A percentile compares a stretch with the other conserved stretches of the same genome.
phyloP scores from a whole-genome alignment of 2,329 filamentous ascomycete genomes.

The Arthrobotrys iridis region DNA sequence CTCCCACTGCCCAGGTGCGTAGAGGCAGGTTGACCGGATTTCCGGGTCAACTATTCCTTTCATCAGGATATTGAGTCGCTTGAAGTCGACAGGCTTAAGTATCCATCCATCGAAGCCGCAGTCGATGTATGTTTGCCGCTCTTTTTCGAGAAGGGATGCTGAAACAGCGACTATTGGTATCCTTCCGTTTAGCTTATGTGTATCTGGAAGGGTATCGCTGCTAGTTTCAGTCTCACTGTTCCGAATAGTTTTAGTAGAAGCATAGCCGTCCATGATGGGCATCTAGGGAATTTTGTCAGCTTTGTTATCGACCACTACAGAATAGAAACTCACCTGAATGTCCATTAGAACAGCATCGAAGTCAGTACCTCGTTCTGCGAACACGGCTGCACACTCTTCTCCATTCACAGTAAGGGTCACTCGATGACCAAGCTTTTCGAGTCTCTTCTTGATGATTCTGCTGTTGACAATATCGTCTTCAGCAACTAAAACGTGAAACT shows the following conservation, averaged over 20 bases:
- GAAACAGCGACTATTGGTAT: conserved; percentile 88
- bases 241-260: conserved; percentile 83
- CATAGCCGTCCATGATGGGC: conserved; percentile 87
- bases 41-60: conserved; percentile 73
- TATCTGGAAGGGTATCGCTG: conserved; percentile 66
- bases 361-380: conserved; percentile 69
- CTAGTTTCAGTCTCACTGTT: conserved; percentile 70
- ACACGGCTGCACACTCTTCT: conserved; percentile 80
- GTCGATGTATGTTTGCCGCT: conserved; percentile 75
- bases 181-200: conserved; percentile 70
- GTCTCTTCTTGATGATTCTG: conserved; percentile 79
- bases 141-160: conserved; percentile 78
- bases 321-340: conserved; percentile 76
- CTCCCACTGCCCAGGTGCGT: conserved; percentile 79
- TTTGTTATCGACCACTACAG: conserved; percentile 14
- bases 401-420: conserved; percentile 81
- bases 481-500: conserved; percentile 77
- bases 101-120: conserved; percentile 92
- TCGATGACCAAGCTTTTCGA: conserved; percentile 78
- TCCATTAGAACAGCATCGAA: conserved; percentile 91
- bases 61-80: conserved; percentile 75
- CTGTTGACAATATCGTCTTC: conserved; percentile 91
- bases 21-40: conserved; percentile 71
- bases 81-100: conserved; percentile 85
- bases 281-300: conserved; percentile 69